A percentile compares a stretch with the other conserved stretches of the same genome.
Evolutionary conservation across 192 early-diverging fungal genomes (phyloP).

Genomic region (Coemansia sp.): DNA sequence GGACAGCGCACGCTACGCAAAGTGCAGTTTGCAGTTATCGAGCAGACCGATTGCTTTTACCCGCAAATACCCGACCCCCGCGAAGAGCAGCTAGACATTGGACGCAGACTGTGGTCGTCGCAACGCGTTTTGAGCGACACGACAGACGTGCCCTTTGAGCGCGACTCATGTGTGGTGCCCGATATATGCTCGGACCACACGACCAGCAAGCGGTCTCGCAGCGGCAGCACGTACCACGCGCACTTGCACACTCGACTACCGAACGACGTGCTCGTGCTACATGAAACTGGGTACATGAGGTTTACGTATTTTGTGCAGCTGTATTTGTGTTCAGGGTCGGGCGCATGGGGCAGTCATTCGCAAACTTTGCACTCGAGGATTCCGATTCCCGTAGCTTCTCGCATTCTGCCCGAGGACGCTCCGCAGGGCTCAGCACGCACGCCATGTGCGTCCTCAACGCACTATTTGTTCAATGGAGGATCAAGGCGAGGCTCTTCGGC

Average conservation of each 20-base stretch:
- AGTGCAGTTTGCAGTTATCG: slow-evolving; percentile 22
- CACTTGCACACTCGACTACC: slow-evolving; percentile 28
- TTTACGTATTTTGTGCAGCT: slow-evolving; percentile 37
- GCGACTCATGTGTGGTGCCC: slow-evolving; percentile 27
- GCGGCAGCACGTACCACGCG: slow-evolving; percentile 28
- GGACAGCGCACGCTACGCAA: slow-evolving; percentile 31
- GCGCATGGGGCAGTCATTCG: slow-evolving; percentile 30
- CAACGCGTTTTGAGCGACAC: slow-evolving; percentile 14
- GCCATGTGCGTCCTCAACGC: too few relatives aligned
- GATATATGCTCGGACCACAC: slow-evolving; percentile 35
- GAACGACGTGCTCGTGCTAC: slow-evolving; percentile 17
- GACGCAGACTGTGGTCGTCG: slow-evolving; percentile 40
- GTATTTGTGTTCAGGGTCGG: slow-evolving; percentile 18
- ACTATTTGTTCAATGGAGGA: too few relatives aligned
- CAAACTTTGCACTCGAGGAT: slow-evolving; percentile 18
- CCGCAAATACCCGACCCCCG: slow-evolving; percentile 39
- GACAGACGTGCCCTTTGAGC: slow-evolving; percentile 32
- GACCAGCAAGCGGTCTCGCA: slow-evolving; percentile 15
- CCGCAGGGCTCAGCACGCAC: not conserved
- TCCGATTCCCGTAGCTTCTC: slow-evolving; percentile 36
- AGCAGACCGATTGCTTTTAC: slow-evolving; percentile 54
- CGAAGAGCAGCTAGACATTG: slow-evolving; percentile 51
- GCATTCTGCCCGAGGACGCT: slow-evolving; percentile 21
- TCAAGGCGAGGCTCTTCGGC: not conserved
- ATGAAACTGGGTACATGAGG: slow-evolving; percentile 37